These are phyloP conservation scores for Parachlorella kessleri DNA, from an alignment of 139 green algal genomes.

Conservation along the genomic window DNA sequence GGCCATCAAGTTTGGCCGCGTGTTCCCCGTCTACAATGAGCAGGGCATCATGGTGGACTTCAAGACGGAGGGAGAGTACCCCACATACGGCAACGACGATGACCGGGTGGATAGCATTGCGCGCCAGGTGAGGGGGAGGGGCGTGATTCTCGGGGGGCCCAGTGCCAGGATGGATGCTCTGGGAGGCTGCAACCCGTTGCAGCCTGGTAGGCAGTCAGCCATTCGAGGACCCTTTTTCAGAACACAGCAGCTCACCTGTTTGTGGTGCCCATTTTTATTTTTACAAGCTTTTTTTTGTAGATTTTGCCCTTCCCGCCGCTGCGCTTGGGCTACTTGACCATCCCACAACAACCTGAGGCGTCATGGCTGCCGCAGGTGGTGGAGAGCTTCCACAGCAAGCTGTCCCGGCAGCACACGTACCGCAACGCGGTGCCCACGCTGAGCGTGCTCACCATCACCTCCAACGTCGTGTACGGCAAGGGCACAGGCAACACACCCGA, in stretches of 20 bases:
- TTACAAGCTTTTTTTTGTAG: too few species aligned
- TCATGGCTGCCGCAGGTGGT: too few species aligned
- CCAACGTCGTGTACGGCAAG: constrained; percentile 76
- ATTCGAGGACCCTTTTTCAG: too few species aligned
- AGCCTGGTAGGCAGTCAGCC: too few species aligned
- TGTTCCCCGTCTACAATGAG: constrained; percentile 55
- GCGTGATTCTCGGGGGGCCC: too few species aligned
- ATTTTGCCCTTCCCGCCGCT: too few species aligned
- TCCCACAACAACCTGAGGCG: too few species aligned
- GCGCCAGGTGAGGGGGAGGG: constrained; percentile 47
- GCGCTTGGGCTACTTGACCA: too few species aligned
- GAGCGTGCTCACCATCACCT: constrained; percentile 78
- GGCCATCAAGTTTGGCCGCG: constrained; percentile 79
- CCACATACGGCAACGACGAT: constrained; percentile 82
- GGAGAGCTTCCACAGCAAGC: constrained; percentile 51
- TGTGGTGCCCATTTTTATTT: too few species aligned
- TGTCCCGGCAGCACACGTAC: constrained; percentile 67
- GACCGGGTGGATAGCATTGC: constrained; percentile 66
- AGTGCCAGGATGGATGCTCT: too few species aligned
- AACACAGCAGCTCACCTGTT: too few species aligned
- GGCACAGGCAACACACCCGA: constrained; percentile 73
- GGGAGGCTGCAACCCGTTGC: too few species aligned
- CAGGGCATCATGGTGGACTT: constrained; percentile 60
- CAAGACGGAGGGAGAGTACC: constrained; percentile 66
- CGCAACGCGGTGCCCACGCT: constrained; percentile 69